Base-by-base conservation (phyloP, 2,329 filamentous ascomycete species). In the Diaporthe velutina region DNA sequence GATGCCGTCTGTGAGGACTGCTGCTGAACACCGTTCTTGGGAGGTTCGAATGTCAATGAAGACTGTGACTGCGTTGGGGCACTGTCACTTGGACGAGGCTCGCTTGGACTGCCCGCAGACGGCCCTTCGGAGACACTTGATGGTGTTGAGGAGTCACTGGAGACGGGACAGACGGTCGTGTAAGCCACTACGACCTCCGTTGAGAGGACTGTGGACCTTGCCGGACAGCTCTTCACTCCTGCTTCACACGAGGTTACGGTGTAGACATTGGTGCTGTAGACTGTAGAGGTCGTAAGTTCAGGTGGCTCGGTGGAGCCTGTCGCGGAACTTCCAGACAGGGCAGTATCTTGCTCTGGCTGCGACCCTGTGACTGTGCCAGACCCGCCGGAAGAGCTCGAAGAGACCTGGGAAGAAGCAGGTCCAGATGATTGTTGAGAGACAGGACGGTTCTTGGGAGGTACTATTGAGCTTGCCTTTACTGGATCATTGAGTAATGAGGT, bases 211-310 rank as follows among this genome's bases (percentile, higher is more conserved):
- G 71, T 68, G 7, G 71, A 73, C 48, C 55, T 25, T 42, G 58
- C 73, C 13, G 73, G 73, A 19, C 73, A 74, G 30, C 35, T 67
- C 28, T 40, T 52, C 15, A 74, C 57, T 19, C 58, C 73, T 22
- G 58, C 30, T 38, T 58, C 73, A n/a, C 68, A 74, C 4, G 58
- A 72, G 10, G 68, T 74, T 10, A 74, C 70, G 13, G 73, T 74
- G 42, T 74, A 33, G 13, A 74, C 25, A 22, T 71, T 70, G 12
- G 73, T 74, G 28, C 42, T 61, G 22, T 71, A 54, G 5, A 70
- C 52, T 3, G 40, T 72, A 52, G 58, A 66, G 15, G 61, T 75
- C 0, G 70, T 73, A 35, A 48, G 17, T 22, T 38, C 64, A 1
- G 50, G 50, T 7, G 57, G 42, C 10, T 17, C 25, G 48, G 22